Conservation (phyloP, 495 filamentous ascomycete genomes). For the Talaromyces stipitatus region DNA sequence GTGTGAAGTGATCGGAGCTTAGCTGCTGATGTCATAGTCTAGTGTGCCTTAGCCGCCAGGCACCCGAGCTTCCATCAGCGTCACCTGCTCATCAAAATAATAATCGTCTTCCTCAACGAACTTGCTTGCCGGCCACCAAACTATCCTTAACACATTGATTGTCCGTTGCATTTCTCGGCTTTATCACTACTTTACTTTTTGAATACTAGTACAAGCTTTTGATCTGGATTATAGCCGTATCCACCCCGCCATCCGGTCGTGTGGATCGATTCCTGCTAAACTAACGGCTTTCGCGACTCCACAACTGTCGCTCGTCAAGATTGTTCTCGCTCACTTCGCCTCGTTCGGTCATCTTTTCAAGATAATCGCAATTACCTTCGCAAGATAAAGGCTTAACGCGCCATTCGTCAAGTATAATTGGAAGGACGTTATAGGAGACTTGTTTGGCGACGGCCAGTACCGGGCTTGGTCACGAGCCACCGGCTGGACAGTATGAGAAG, state of each 20-base stretch:
- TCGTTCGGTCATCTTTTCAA: neutral
- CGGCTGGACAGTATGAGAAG: conserved; percentile 26
- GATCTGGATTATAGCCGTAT: neutral
- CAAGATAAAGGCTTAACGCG: neutral
- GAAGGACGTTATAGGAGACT: neutral
- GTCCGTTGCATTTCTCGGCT: neutral
- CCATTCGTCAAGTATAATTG: neutral
- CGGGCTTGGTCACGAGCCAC: conserved; percentile 3
- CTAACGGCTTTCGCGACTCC: neutral
- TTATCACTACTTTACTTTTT: neutral
- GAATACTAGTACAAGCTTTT: neutral
- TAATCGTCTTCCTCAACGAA: neutral
- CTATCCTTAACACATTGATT: neutral
- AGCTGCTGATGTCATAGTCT: neutral
- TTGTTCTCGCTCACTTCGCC: neutral
- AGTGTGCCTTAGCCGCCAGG: neutral
- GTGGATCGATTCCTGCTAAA: neutral
- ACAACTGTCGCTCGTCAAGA: neutral
- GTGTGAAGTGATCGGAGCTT: neutral
- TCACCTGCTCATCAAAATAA: neutral
- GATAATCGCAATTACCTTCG: neutral
- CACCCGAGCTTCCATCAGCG: neutral
- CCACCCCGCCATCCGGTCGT: neutral
- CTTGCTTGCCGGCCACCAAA: neutral
- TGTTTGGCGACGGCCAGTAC: neutral